A percentile compares a stretch with the other conserved stretches of the same genome.
Conservation (phyloP, 2,329 filamentous ascomycete species). For the Mycosphaerelloides madeirae region DNA sequence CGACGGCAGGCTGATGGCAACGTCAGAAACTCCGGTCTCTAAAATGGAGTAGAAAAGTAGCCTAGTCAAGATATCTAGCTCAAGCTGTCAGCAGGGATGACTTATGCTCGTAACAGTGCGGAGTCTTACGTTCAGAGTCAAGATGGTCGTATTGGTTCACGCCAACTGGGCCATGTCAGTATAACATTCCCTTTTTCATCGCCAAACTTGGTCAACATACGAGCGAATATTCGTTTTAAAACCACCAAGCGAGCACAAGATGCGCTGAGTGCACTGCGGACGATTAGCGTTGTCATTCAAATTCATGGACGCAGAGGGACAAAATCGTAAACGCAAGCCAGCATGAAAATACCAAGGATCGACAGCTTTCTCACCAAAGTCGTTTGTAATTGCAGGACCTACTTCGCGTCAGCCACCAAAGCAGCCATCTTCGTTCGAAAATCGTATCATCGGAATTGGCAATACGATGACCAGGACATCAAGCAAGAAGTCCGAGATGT, state of each 20-base stretch:
- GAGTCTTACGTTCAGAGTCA: not conserved
- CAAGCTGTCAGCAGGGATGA: not conserved
- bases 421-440: not conserved
- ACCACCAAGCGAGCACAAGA: constrained; percentile 1
- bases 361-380: not conserved
- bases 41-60: not conserved
- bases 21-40: not conserved
- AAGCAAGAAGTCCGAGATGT: constrained; percentile 2
- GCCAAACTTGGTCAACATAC: not conserved
- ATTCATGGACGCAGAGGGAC: not conserved
- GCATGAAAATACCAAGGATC: not conserved
- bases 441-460: constrained; percentile 1
- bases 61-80: not conserved
- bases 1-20: constrained; percentile 2
- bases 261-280: not conserved
- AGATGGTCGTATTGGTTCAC: not conserved
- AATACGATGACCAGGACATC: not conserved
- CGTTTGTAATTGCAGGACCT: constrained; percentile 1
- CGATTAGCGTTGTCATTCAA: not conserved
- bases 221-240: not conserved
- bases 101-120: not conserved
- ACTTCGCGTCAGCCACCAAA: not conserved
- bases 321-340: constrained; percentile 1
- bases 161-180: not conserved
- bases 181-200: not conserved